Percentiles rank a stretch among this genome's conserved stretches.
phyloP scores from a whole-genome alignment of 148 eudicot genomes.

The Tetragonia tetragonoides region DNA sequence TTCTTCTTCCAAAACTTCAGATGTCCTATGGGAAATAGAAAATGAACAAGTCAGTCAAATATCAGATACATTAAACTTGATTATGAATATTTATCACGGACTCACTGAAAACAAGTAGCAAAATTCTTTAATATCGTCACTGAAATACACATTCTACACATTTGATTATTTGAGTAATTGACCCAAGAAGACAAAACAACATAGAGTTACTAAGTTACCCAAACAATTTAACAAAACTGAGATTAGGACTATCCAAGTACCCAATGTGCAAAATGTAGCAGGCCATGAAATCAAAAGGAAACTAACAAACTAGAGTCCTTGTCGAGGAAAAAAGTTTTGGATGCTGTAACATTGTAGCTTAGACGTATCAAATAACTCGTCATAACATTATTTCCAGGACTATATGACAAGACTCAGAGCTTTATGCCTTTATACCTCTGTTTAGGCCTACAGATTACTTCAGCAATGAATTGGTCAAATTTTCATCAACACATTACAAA shows the following conservation, averaged over 20 bases:
- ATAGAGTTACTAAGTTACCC: not conserved
- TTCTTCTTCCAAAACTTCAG: slow-evolving; percentile 99
- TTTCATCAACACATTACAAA: not conserved
- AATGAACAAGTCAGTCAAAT: slow-evolving; percentile 9
- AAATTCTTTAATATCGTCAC: not conserved
- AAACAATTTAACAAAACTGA: not conserved
- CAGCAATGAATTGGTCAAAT: not conserved
- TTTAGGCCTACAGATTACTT: no score
- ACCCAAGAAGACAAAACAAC: not conserved
- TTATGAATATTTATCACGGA: no score
- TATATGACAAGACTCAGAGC: not conserved
- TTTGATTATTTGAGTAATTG: no score
- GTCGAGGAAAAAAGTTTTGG: not conserved
- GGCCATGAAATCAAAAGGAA: not conserved
- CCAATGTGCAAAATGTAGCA: not conserved
- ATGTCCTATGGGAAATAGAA: slow-evolving; percentile 53
- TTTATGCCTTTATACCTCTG: not conserved
- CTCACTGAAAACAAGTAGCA: not conserved
- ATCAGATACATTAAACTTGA: not conserved
- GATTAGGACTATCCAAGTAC: not conserved
- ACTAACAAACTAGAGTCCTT: not conserved
- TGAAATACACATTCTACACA: not conserved
- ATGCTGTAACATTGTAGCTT: not conserved
- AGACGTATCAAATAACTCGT: not conserved
- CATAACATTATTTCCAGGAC: not conserved